A percentile compares a stretch with the other conserved stretches of the same genome.
These are phyloP conservation scores for Penicillium rolfsii DNA, from an alignment of 2,329 filamentous ascomycete species.

Conservation along the genomic window DNA sequence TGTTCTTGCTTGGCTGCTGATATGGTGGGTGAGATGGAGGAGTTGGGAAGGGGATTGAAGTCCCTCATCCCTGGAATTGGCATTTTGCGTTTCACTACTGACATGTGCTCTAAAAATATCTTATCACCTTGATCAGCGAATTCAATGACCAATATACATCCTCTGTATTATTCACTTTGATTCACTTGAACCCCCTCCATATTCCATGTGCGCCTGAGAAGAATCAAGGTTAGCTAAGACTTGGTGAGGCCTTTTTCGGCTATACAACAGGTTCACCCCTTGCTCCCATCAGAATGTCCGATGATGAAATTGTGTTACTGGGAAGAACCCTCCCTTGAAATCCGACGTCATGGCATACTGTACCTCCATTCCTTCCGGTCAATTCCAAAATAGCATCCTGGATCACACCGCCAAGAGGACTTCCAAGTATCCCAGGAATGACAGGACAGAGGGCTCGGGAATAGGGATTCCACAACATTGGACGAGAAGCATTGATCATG, in stretches of 20 bases:
- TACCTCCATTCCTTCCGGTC: background rate
- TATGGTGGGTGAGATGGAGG: background rate
- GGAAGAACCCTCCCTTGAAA: background rate
- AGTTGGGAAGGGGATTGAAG: background rate
- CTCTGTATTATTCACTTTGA: background rate
- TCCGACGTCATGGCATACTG: background rate
- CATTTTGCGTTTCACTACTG: background rate
- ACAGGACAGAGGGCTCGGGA: background rate
- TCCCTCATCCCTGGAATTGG: background rate
- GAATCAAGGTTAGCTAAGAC: background rate
- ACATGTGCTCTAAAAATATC: no score
- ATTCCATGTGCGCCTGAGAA: background rate
- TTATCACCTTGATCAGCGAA: no score
- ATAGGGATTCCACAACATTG: background rate
- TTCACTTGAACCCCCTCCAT: background rate
- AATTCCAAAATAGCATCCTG: background rate
- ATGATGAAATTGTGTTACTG: slow-evolving; percentile 5
- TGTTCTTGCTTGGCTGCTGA: background rate
- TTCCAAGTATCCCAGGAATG: background rate
- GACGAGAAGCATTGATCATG: background rate
- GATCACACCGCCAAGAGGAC: background rate
- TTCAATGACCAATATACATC: background rate
- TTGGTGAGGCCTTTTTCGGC: background rate
- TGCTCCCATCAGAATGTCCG: slow-evolving; percentile 3
- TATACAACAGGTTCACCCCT: background rate